Evolutionary conservation across 2,329 filamentous ascomycete species (phyloP), one percentile per base, ranked within the genome.

Genomic region (Colletotrichum sp.): DNA sequence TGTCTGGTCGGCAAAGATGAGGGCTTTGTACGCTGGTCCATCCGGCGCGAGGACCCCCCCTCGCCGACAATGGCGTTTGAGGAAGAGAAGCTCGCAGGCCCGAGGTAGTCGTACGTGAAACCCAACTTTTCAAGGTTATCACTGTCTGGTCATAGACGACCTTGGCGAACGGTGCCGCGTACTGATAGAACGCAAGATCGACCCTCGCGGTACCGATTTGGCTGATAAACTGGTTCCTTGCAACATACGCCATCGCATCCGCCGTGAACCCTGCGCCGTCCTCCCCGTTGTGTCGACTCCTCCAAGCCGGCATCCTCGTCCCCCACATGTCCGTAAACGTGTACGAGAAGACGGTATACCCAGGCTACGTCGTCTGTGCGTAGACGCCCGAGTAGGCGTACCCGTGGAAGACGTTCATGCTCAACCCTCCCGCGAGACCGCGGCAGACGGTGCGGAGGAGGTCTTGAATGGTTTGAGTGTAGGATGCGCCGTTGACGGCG

Each of bases 241-340:
- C 71, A 6, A 78, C 68, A 65, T 78, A 80, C 3, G 73, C 70
- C 57, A 80, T 65, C 4, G 70, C 67, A 24, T 80, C 78, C 24
- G 78, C 71, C 15, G 80, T 49, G 39, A 49, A 49, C 18, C 18
- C 39, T n/a, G 39, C 3, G 39, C 39, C 9, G 18, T 49, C 6
- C 18, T n/a, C 39, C 9, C 5, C 39, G 39, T 6, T 1, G 39
- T 49, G 39, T 12, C 18, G 18, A 49, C 79, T 78, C 18, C 44
- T 34, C 79, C 79, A 80, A 6, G 76, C 63, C 5, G 79, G 78
- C 68, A 77, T 75, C 28, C 78, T 57, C 6, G 73, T 75, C 21
- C 78, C 77, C 79, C 79, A 80, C 75, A 79, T 78, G 49, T 80
- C 79, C 18, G 72, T 71, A 49, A 77, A 80, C 36, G 77, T 62